These are phyloP conservation scores for Boletus rubroflammeus DNA, from an alignment of 768 basidiomycete species.

Conservation along the genomic window DNA sequence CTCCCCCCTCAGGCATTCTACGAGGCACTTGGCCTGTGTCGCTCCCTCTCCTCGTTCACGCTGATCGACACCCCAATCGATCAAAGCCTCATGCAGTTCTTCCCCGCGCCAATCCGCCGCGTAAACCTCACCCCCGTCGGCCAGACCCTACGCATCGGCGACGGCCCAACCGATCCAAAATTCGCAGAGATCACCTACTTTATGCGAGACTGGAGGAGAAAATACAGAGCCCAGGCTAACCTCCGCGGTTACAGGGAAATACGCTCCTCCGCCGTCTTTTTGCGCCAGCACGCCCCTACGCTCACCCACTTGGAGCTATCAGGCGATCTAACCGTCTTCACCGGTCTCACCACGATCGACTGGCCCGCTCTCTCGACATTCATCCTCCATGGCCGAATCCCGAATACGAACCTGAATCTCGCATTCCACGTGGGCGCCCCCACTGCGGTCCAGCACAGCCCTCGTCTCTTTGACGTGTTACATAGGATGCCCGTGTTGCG, in stretches of 20 bases:
- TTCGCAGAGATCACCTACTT: constrained; percentile 33
- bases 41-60: constrained; percentile 24
- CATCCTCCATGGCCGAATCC: constrained; percentile 30
- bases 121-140: constrained; percentile 32
- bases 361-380: constrained; percentile 32
- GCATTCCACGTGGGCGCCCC: constrained; percentile 15
- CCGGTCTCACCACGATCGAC: constrained; percentile 27
- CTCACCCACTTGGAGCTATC: constrained; percentile 32
- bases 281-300: constrained; percentile 28
- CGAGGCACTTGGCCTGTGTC: constrained; percentile 27
- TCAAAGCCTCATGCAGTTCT: constrained; percentile 33
- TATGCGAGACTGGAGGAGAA: constrained; percentile 36
- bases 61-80: constrained; percentile 35
- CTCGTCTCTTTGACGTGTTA: constrained; percentile 28
- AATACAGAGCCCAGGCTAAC: constrained; percentile 31
- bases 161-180: constrained; percentile 32
- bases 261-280: constrained; percentile 28
- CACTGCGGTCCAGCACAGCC: background rate
- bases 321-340: constrained; percentile 28
- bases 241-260: constrained; percentile 29
- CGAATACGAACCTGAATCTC: constrained; percentile 12
- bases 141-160: constrained; percentile 34
- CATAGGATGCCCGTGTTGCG: constrained; percentile 29
- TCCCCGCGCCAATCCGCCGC: constrained; percentile 21
- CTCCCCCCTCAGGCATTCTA: constrained; percentile 31